Conservation (phyloP, 257 asterid species). For the Cynanchum wilfordii region DNA sequence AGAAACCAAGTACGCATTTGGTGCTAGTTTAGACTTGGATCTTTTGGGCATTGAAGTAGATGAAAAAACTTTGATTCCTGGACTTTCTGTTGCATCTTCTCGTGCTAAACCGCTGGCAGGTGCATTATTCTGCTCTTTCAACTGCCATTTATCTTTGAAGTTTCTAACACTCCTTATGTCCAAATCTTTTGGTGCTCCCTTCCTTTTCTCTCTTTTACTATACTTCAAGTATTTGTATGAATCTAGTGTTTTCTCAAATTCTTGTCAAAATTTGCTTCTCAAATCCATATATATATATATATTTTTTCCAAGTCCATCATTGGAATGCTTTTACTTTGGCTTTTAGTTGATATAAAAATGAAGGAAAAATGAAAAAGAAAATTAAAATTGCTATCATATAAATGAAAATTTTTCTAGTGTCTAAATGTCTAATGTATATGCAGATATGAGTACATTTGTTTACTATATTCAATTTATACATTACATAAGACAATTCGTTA, state of each 20-base stretch:
- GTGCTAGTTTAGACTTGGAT: constrained; percentile 82
- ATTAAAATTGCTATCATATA: neutral
- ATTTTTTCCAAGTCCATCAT: neutral
- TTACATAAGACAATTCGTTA: no score
- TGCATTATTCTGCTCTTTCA: constrained; percentile 14
- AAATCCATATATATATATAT: neutral
- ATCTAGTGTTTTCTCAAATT: neutral
- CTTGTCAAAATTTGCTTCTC: neutral
- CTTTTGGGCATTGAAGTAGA: constrained; percentile 83
- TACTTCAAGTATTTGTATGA: neutral
- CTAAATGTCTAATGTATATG: neutral
- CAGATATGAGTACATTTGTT: no score
- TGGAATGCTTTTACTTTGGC: neutral
- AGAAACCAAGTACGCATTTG: constrained; percentile 52
- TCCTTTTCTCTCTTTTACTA: neutral
- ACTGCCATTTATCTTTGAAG: neutral
- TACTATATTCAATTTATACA: no score
- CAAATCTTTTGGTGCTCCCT: neutral
- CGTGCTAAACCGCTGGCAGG: constrained; percentile 90
- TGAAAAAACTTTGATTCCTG: constrained; percentile 72
- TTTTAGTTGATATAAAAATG: neutral
- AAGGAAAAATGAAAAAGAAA: neutral
- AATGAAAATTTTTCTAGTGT: neutral
- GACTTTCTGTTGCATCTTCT: constrained; percentile 86
- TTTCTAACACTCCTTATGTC: neutral